A percentile compares a stretch with the other conserved stretches of the same genome.
These are phyloP conservation scores for Neurospora sp. DNA, from an alignment of 495 filamentous ascomycete species.

Conservation along the genomic window DNA sequence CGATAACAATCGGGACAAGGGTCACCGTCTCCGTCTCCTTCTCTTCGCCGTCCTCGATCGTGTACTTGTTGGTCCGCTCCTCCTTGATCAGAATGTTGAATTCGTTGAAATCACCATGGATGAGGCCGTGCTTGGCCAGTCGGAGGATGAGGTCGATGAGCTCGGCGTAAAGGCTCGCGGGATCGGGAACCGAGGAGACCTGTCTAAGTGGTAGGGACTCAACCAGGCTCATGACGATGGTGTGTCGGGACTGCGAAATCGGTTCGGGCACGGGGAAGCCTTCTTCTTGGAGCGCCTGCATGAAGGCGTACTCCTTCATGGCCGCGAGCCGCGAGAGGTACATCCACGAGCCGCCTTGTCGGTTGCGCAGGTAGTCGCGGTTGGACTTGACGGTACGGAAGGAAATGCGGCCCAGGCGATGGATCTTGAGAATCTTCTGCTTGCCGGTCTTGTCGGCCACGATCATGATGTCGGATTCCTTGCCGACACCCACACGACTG, in stretches of 20 bases:
- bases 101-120: conserved; percentile 99
- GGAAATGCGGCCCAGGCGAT: conserved; percentile 89
- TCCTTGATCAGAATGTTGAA: conserved; percentile 96
- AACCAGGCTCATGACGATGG: conserved; percentile 86
- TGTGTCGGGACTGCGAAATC: conserved; percentile 79
- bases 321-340: conserved; percentile 91
- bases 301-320: conserved; percentile 85
- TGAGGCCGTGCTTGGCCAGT: conserved; percentile 79
- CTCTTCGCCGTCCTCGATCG: conserved; percentile 9
- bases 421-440: conserved; percentile 76
- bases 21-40: conserved; percentile 17
- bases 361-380: conserved; percentile 84
- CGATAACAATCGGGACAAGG: conserved; percentile 71
- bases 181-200: conserved; percentile 67
- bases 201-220: conserved; percentile 85
- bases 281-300: conserved; percentile 71
- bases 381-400: conserved; percentile 94
- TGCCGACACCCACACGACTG: conserved; percentile 91
- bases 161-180: conserved; percentile 72
- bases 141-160: conserved; percentile 78
- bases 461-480: conserved; percentile 93
- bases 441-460: conserved; percentile 58
- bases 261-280: conserved; percentile 86
- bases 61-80: conserved; percentile 18
- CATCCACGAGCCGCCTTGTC: conserved; percentile 76